These are phyloP conservation scores for Lomentospora prolificans DNA, from an alignment of 2,329 filamentous ascomycete genomes.

Conservation along the genomic window DNA sequence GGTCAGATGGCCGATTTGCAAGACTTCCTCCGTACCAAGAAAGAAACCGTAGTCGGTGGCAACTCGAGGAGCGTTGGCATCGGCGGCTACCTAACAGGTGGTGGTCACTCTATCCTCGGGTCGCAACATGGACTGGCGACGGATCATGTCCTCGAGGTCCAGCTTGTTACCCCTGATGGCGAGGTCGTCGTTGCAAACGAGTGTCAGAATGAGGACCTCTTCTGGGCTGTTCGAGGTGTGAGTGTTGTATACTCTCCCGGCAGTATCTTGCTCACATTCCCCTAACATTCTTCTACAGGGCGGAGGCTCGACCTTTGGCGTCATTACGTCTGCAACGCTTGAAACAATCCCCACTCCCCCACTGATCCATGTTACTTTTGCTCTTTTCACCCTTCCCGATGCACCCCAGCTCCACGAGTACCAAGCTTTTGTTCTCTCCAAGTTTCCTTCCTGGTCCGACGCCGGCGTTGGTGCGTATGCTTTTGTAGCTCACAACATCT, in stretches of 20 bases:
- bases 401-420: slow-evolving; percentile 12
- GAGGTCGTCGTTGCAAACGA: slow-evolving; percentile 40
- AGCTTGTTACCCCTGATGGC: slow-evolving; percentile 44
- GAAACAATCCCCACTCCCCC: slow-evolving; percentile 36
- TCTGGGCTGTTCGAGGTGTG: slow-evolving; percentile 54
- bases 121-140: slow-evolving; percentile 49
- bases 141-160: slow-evolving; percentile 50
- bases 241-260: slow-evolving; percentile 18
- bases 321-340: slow-evolving; percentile 47
- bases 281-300: slow-evolving; percentile 25
- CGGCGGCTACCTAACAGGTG: slow-evolving; percentile 52
- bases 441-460: slow-evolving; percentile 36
- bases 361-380: slow-evolving; percentile 17
- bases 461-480: slow-evolving; percentile 42
- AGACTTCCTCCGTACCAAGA: slow-evolving; percentile 29
- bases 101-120: slow-evolving; percentile 46
- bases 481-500: slow-evolving; percentile 23
- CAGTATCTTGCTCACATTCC: background rate
- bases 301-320: slow-evolving; percentile 50
- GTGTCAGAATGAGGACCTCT: slow-evolving; percentile 44
- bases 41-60: slow-evolving; percentile 44
- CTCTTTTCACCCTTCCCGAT: background rate
- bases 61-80: slow-evolving; percentile 45
- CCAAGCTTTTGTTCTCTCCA: slow-evolving; percentile 27
- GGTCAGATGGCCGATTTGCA: slow-evolving; percentile 40